Conservation (phyloP, 2,329 filamentous ascomycete species). For the Paraphoma sp. region DNA sequence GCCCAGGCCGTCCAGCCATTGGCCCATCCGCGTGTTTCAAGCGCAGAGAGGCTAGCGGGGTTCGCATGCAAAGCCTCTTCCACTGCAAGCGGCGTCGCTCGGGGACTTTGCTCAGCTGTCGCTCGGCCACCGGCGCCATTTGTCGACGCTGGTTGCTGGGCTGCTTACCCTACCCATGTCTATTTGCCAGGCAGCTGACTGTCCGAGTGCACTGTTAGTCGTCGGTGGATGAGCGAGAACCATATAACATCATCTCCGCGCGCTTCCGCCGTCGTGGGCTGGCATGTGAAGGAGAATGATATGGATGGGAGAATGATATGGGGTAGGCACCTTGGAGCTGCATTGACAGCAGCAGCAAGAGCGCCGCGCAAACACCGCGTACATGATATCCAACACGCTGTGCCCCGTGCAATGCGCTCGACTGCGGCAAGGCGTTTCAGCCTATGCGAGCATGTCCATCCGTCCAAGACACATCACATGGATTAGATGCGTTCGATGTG, state of each 20-base stretch:
- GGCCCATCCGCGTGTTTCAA: slow-evolving; percentile 21
- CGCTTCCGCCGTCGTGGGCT: background rate
- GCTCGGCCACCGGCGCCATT: slow-evolving; percentile 13
- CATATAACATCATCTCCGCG: slow-evolving; percentile 7
- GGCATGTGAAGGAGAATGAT: no score
- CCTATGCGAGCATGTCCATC: background rate
- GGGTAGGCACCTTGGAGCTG: background rate
- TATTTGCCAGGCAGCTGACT: background rate
- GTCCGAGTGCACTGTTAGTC: background rate
- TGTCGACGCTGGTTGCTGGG: slow-evolving; percentile 9
- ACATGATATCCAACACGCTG: background rate
- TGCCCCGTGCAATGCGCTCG: slow-evolving; percentile 7
- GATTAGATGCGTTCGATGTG: no score
- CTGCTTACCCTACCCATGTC: slow-evolving; percentile 7
- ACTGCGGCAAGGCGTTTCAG: slow-evolving; percentile 8
- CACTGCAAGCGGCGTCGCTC: slow-evolving; percentile 9
- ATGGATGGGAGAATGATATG: background rate
- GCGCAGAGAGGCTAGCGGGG: slow-evolving; percentile 12
- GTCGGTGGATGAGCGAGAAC: background rate
- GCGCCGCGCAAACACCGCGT: slow-evolving; percentile 1
- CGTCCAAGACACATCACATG: no score
- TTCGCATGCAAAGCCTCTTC: slow-evolving; percentile 21
- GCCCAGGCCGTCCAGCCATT: slow-evolving; percentile 16
- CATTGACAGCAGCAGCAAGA: background rate
- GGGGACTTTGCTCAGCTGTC: slow-evolving; percentile 1